Conservation (phyloP, 257 asterid genomes). For the Solanum habrochaites region DNA sequence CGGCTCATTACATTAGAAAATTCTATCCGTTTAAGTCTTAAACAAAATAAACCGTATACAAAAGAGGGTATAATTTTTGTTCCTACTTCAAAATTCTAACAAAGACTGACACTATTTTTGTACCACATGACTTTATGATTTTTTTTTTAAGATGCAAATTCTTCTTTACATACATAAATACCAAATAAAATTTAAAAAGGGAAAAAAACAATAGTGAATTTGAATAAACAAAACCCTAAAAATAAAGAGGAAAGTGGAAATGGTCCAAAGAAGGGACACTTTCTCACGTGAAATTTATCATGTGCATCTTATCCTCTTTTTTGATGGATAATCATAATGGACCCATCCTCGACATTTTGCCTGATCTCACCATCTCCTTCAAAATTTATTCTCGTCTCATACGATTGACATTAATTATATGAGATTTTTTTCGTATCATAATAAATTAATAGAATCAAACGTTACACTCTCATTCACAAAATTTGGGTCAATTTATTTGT, state of each 20-base stretch:
- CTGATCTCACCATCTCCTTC: slow-evolving; percentile 3
- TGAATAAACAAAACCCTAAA: neutral
- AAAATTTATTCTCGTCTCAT: neutral
- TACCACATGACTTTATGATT: neutral
- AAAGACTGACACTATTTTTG: neutral
- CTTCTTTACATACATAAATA: neutral
- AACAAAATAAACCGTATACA: neutral
- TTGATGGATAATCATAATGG: neutral
- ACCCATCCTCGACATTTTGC: slow-evolving; percentile 3
- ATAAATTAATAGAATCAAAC: neutral
- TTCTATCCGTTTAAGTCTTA: neutral
- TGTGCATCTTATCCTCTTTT: slow-evolving; percentile 4
- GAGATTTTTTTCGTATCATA: neutral
- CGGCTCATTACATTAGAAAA: neutral
- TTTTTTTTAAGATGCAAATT: neutral
- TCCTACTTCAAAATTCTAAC: neutral
- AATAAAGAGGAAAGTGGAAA: neutral
- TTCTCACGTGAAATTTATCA: slow-evolving; percentile 10
- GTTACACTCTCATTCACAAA: neutral
- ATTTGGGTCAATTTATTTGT: neutral
- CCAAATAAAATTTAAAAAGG: neutral
- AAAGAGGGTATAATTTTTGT: neutral
- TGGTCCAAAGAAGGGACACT: neutral
- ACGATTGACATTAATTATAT: neutral
- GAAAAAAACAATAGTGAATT: neutral